phyloP scores from a whole-genome alignment of 2,329 filamentous ascomycete species.

The Penicillium sp. region DNA sequence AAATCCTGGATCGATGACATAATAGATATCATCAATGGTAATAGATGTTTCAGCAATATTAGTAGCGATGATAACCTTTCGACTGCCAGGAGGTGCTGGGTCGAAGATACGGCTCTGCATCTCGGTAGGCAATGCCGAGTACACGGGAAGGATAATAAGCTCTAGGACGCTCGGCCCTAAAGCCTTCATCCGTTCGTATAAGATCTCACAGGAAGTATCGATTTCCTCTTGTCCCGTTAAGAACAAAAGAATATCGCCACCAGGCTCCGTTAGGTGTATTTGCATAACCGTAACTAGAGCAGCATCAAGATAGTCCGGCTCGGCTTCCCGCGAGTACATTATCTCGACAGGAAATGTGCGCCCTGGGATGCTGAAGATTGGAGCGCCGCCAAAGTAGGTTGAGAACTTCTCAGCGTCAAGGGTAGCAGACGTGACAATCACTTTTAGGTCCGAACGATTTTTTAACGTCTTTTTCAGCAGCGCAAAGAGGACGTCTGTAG shows the following conservation, averaged over 20 bases:
- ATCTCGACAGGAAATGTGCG: conserved; percentile 94
- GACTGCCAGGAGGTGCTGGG: conserved; percentile 73
- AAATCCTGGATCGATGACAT: conserved; percentile 94
- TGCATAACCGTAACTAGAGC: conserved; percentile 97
- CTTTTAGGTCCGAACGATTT: conserved; percentile 76
- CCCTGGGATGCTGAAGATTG: conserved; percentile 94
- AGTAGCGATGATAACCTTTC: conserved; percentile 95
- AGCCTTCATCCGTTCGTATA: conserved; percentile 94
- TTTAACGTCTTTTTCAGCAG: conserved; percentile 90
- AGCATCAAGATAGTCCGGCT: conserved; percentile 90
- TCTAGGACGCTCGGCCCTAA: conserved; percentile 86
- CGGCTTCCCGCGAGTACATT: conserved; percentile 89
- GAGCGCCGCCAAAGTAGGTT: conserved; percentile 89
- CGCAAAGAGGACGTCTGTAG: conserved; percentile 92
- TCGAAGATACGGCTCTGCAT: conserved; percentile 95
- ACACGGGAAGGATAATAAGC: conserved; percentile 90
- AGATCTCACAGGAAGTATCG: conserved; percentile 85
- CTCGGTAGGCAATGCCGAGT: conserved; percentile 86
- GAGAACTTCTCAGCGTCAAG: conserved; percentile 97
- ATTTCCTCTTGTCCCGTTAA: conserved; percentile 97
- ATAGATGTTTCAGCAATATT: conserved; percentile 98
- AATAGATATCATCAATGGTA: conserved; percentile 96
- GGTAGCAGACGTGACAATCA: conserved; percentile 95
- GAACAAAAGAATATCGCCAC: conserved; percentile 93
- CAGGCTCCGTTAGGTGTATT: conserved; percentile 90